These are phyloP conservation scores for Babesia caballi DNA, from an alignment of 169 alveolate species.

Conservation along the genomic window DNA sequence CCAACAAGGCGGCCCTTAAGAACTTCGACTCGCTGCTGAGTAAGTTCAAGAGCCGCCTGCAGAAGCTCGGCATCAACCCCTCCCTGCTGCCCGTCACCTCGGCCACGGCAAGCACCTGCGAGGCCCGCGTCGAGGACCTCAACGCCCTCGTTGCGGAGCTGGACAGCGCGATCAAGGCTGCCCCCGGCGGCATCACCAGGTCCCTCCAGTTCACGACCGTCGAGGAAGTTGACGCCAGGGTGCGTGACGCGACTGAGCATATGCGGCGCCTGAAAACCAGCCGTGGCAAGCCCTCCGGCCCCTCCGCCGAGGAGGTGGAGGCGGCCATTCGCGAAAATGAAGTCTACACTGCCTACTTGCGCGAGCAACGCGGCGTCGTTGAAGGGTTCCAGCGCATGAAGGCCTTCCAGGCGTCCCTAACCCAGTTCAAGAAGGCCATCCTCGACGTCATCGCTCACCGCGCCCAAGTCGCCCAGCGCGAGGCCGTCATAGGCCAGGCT, in stretches of 20 bases:
- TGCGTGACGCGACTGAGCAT: conserved; percentile 28
- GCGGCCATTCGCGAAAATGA: conserved; percentile 36
- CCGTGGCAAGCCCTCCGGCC: conserved; percentile 7
- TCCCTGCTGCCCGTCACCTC: conserved; percentile 4
- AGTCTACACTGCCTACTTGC: conserved; percentile 35
- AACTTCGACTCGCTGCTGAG: conserved; percentile 6
- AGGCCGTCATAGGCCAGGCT: background rate
- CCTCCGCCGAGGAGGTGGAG: conserved; percentile 27
- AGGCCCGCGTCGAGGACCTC: conserved; percentile 30
- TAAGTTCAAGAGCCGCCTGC: conserved; percentile 17
- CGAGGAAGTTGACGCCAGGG: conserved; percentile 38
- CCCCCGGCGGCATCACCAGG: conserved; percentile 1
- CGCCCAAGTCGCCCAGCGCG: background rate
- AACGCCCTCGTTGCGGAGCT: conserved; percentile 7
- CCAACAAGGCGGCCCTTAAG: background rate
- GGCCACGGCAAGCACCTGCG: background rate
- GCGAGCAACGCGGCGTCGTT: conserved; percentile 27
- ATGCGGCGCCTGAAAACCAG: conserved; percentile 27
- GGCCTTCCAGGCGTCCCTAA: conserved; percentile 17
- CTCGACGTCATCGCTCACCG: background rate
- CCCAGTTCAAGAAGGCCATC: conserved; percentile 10
- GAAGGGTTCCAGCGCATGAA: conserved; percentile 40
- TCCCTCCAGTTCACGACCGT: conserved; percentile 36
- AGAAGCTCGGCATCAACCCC: conserved; percentile 30
- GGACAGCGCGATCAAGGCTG: conserved; percentile 30